Evolutionary conservation across 169 alveolate genomes (phyloP).

Genomic region (Cryptosporidium baileyi): DNA sequence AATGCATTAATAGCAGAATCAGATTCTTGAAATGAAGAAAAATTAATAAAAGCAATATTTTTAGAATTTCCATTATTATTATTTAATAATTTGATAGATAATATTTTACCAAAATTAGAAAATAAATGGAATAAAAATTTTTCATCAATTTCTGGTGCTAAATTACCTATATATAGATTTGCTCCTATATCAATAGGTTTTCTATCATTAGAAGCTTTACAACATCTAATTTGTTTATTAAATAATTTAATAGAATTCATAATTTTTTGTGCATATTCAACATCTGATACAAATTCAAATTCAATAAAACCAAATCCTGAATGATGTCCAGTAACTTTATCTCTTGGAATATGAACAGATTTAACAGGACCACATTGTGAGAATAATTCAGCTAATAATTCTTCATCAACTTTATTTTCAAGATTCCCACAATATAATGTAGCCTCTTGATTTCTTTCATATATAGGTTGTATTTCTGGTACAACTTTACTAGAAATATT

Average conservation of each 20-base stretch:
- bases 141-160: constrained; percentile 96
- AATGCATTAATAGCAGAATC: constrained; percentile 97
- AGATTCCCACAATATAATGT: constrained; percentile 91
- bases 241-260: constrained; percentile 96
- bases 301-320: constrained; percentile 98
- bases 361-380: constrained; percentile 96
- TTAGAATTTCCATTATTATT: constrained; percentile 89
- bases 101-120: constrained; percentile 94
- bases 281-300: constrained; percentile 94
- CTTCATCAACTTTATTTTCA: constrained; percentile 96
- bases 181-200: constrained; percentile 97
- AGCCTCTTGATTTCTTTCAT: constrained; percentile 91
- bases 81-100: constrained; percentile 87
- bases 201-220: constrained; percentile 97
- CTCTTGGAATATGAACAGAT: constrained; percentile 97
- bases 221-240: constrained; percentile 95
- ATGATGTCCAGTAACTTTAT: constrained; percentile 82
- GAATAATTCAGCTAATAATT: constrained; percentile 96
- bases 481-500: background rate
- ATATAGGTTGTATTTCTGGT: constrained; percentile 84
- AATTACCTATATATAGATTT: constrained; percentile 96
- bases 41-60: constrained; percentile 96
- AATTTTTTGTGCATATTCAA: constrained; percentile 96
- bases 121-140: constrained; percentile 94
- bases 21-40: constrained; percentile 96